Base-by-base conservation (phyloP, 768 basidiomycete species). In the Tricholoma hemisulphureum region DNA sequence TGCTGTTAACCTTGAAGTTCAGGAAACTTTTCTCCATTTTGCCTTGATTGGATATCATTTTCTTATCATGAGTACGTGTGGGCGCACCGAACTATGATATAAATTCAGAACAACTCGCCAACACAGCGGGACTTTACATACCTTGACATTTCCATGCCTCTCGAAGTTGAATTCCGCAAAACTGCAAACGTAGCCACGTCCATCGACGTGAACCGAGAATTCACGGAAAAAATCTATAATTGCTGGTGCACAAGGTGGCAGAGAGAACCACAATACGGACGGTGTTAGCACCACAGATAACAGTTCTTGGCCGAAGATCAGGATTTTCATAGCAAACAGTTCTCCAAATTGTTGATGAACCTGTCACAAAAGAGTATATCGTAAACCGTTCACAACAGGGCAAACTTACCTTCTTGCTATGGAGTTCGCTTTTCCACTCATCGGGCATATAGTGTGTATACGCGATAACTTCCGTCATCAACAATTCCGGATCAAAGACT, bases 1-100 rank as follows among this genome's bases (percentile, higher is more conserved):
- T 49, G 16, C 8, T 34, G 51, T 68, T 43, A 41, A 85, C 87
- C 76, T 95, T 96, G 80, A 97, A 97, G 67, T 91, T 93, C 29
- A 96, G 77, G 76, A 97, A 92, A 71, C 90, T 93, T 77, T 98
- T 97, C 79, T 99, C 97, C 95, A 99, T 98, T 81, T 99, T 99
- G 32, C 93, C 93, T 63, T 96, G 90, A 60, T 91, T 91, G 4
- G 91, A 92, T 65, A 90, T 79, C 80, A 90, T 87, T 58, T 84
- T 84, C 63, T 86, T 85, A 62, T 93, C 89, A 11, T 79, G 76
- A 7, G 80, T 82, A 35, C 78, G 73, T 3, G 83, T 80, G 1
- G 93, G 92, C 10, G 92, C 94, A n/a, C 93, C 93, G 65, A 93
- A 95, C 89, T 93, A 60, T 11, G 35, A 51, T 39, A 37, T n/a